Evolutionary conservation across 1,284 basidiomycete species (phyloP).

Genomic region (Cryptococcus sp.): DNA sequence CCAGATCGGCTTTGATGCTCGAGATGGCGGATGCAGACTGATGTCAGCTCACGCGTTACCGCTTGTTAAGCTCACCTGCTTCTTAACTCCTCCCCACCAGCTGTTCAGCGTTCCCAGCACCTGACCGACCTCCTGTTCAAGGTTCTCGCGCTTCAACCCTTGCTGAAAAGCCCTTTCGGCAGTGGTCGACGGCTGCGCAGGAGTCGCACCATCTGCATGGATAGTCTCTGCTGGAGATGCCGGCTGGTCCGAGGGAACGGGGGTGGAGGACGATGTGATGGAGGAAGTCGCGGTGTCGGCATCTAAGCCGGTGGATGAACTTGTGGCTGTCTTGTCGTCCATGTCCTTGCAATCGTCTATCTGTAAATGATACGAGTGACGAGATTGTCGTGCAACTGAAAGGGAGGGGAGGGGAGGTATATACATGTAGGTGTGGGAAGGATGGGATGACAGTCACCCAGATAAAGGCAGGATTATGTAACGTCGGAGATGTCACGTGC

Average conservation of each 20-base stretch:
- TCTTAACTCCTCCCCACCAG: conserved; percentile 80
- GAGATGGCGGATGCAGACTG: conserved; percentile 75
- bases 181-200: conserved; percentile 12
- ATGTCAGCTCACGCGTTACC: not conserved
- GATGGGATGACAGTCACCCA: too few species aligned
- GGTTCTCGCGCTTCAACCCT: conserved; percentile 50
- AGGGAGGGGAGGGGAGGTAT: too few species aligned
- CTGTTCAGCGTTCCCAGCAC: conserved; percentile 74
- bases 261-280: not conserved
- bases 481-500: too few species aligned
- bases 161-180: conserved; percentile 56
- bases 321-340: too few species aligned
- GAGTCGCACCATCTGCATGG: conserved; percentile 1
- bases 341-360: too few species aligned
- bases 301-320: too few species aligned
- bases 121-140: conserved; percentile 83
- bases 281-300: not conserved
- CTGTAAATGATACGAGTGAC: too few species aligned
- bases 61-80: conserved; percentile 65
- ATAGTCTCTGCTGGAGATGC: conserved; percentile 17
- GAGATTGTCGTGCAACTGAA: too few species aligned
- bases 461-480: too few species aligned
- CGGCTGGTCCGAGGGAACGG: conserved; percentile 4
- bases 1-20: conserved; percentile 72
- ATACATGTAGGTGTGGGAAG: too few species aligned